phyloP scores from a whole-genome alignment of 371 early-diverging fungal genomes.

The Rhizopus microsporus region DNA sequence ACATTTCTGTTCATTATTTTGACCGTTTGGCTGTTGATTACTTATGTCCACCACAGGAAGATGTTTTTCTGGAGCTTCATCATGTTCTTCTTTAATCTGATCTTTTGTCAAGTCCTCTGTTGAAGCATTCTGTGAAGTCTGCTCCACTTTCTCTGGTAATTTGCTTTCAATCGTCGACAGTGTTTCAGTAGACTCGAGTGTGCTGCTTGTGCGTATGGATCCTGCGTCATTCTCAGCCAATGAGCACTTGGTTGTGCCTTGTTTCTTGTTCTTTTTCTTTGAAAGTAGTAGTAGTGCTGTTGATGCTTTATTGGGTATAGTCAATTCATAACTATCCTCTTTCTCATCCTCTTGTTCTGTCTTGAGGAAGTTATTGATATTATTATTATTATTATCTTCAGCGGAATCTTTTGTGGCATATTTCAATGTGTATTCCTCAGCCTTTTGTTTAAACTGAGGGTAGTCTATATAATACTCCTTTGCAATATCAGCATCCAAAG shows the following conservation, averaged over 20 bases:
- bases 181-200: no score
- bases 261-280: slow-evolving; percentile 10
- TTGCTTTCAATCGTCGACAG: no score
- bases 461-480: slow-evolving; percentile 43
- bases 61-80: no score
- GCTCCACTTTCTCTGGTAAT: no score
- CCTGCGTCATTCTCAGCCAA: no score
- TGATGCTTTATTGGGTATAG: no score
- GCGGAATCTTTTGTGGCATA: slow-evolving; percentile 22
- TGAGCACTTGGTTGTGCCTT: no score
- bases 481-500: slow-evolving; percentile 55
- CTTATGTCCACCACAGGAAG: no score
- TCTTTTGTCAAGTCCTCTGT: no score
- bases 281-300: slow-evolving; percentile 11
- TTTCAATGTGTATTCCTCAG: slow-evolving; percentile 37
- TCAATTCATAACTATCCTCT: neutral
- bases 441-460: slow-evolving; percentile 38
- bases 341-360: neutral
- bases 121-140: no score
- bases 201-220: no score
- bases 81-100: neutral
- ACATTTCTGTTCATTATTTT: neutral
- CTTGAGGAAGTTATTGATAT: neutral
- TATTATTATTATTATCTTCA: neutral
- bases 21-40: no score